These are phyloP conservation scores for Penicillium nucicola DNA, from an alignment of 495 filamentous ascomycete genomes.

Conservation along the genomic window DNA sequence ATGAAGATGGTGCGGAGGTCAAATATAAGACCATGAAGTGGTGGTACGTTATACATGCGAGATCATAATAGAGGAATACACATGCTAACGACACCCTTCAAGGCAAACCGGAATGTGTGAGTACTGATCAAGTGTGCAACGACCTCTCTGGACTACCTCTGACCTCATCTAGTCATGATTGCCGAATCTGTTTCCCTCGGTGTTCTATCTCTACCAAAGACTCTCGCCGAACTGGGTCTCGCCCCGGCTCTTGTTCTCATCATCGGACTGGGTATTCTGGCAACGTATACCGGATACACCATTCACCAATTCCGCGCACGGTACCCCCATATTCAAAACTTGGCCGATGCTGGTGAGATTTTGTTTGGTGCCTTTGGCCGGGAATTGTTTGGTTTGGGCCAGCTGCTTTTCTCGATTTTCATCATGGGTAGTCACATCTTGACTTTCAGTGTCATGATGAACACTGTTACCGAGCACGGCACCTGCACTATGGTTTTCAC, in stretches of 20 bases:
- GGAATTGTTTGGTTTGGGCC: constrained; percentile 58
- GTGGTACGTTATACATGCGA: constrained; percentile 29
- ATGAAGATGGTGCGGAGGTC: constrained; percentile 36
- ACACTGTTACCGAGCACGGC: constrained; percentile 61
- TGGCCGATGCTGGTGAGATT: constrained; percentile 71
- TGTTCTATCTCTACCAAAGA: constrained; percentile 55
- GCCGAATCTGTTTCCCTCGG: constrained; percentile 64
- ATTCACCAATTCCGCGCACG: constrained; percentile 31
- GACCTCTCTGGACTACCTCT: neutral
- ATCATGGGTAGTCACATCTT: constrained; percentile 71
- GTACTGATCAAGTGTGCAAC: neutral
- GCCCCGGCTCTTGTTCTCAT: constrained; percentile 52
- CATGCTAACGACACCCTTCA: neutral
- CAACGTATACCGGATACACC: constrained; percentile 46
- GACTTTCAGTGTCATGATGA: constrained; percentile 64
- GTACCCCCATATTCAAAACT: constrained; percentile 56
- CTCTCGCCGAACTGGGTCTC: constrained; percentile 58
- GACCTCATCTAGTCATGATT: constrained; percentile 46
- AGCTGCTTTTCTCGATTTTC: constrained; percentile 66
- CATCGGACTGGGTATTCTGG: constrained; percentile 58
- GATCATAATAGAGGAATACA: neutral
- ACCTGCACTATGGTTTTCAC: constrained; percentile 68
- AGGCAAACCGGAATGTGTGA: constrained; percentile 32
- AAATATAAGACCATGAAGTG: constrained; percentile 44
- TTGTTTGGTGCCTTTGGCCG: constrained; percentile 61